These are phyloP conservation scores for Podila verticillata DNA, from an alignment of 192 early-diverging fungal species.

Conservation along the genomic window DNA sequence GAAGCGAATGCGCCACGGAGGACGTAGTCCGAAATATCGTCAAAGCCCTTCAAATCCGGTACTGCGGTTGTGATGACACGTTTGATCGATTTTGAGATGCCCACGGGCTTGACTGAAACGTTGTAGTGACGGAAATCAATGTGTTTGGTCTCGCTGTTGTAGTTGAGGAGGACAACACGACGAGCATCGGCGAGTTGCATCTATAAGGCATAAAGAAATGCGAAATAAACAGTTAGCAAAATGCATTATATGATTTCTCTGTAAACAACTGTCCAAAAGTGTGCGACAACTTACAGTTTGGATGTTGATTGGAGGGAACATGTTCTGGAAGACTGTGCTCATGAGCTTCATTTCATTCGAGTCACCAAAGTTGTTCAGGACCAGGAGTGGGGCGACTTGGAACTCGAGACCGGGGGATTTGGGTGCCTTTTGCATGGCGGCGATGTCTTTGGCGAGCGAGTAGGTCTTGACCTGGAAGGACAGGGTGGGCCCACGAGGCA, in stretches of 20 bases:
- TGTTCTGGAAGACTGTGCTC: conserved; percentile 94
- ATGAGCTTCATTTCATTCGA: conserved; percentile 88
- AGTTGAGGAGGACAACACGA: conserved; percentile 92
- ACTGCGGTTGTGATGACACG: conserved; percentile 79
- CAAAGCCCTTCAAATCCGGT: conserved; percentile 80
- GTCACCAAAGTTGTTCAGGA: conserved; percentile 84
- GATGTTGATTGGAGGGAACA: conserved; percentile 97
- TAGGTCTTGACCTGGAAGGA: conserved; percentile 87
- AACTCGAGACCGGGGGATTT: conserved; percentile 83
- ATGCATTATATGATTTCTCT: neutral
- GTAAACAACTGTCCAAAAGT: neutral
- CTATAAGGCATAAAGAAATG: conserved; percentile 34
- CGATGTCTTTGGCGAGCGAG: conserved; percentile 84
- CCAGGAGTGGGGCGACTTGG: conserved; percentile 81
- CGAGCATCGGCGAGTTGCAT: conserved; percentile 92
- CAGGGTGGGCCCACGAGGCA: conserved; percentile 94
- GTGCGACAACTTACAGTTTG: conserved; percentile 67
- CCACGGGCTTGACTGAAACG: conserved; percentile 87
- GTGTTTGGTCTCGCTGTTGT: conserved; percentile 80
- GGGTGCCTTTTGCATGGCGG: conserved; percentile 79
- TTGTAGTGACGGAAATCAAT: conserved; percentile 96
- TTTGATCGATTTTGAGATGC: conserved; percentile 92
- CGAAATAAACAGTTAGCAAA: neutral
- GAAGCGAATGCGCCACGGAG: conserved; percentile 71
- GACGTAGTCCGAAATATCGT: conserved; percentile 95